Evolutionary conservation across 352 stramenopile species (phyloP), one percentile per base, ranked within the genome.

Genomic region (Pythium scleroteichum): DNA sequence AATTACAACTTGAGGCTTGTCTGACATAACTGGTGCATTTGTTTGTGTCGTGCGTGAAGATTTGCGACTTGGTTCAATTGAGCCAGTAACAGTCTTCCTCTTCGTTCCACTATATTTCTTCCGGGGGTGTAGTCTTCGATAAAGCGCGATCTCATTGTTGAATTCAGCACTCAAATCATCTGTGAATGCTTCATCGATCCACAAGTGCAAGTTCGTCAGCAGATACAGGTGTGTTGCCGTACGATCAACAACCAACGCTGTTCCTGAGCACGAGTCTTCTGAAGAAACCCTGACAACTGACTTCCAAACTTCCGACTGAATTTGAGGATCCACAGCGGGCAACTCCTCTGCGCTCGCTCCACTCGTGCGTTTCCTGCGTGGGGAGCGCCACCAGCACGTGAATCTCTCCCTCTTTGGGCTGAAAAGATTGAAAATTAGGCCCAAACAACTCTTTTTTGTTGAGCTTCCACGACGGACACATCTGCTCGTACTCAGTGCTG

Each of bases 161-260:
- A 64, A 75, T 8, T 72, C 53, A 64, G 10, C 46, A 60, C 68
- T 75, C 50, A 72, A 56, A 45, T 58, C 3, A 61, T 58, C 45
- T 32, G 22, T 22, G 48, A 66, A 66, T 53, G 26, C 51, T 26
- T 45, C 20, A 46, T 69, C 63, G 23, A 50, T 23, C 63, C 63
- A 75, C 62, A 69, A 22, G 47, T 72, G 63, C 62, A 72, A 75
- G 53, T 72, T 75, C n/a, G 68, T 72, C 39, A 75, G 46, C 44
- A 75, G 47, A 69, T 69, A 75, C 51, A 72, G 27, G 45, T 73
- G 60, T 39, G 53, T 69, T 45, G 63, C 0, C 46, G 64, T 75
- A 49, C 50, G 53, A 59, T 76, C 69, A 7, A 73, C 60, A 61
- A 76, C 65, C 60, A 76, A 44, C 39, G 64, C 69, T 12, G 64